Evolutionary conservation across 306 rosid genomes (phyloP), one percentile per base, ranked within the genome.

Genomic region (Cucurbita ficifolia): DNA sequence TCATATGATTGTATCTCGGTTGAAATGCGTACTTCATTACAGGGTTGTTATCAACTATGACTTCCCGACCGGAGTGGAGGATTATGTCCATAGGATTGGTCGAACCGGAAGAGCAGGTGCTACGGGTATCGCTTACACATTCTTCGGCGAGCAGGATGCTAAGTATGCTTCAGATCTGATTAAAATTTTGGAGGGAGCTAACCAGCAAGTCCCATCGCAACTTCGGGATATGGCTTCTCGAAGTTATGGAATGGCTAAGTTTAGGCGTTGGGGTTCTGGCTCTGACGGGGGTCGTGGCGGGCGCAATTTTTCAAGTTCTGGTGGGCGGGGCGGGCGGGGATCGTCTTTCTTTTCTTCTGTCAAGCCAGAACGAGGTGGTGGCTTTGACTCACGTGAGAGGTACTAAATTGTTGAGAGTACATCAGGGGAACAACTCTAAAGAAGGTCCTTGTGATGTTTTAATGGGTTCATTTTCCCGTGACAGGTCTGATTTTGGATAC

Each of bases 31-130:
- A 58, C 57, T 77, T 48, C 67, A 50, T 80, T 61, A 55, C 85
- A 95, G 99, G 88, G 97, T 91, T 76, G 99, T 91, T 78, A 79
- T 95, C 83, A 95, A 95, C 77, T 95, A 86, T 59, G 99, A 95
- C 83, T 95, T 95, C 80, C 99, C 99, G 49, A 86, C 91, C n/a
- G 99, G 99, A 63, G 99, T 95, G 63, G 99, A 95, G 87, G 99
- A 95, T 77, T 95, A 95, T 88, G 99, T 95, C 51, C 97, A 95
- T 77, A 95, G 99, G 87, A 95, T 95, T 82, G 99, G 99, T 77
- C 90, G 99, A 78, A 95, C 99, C 14, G 99, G 99, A 72, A 89
- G 99, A 80, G 99, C 99, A 54, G 99, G 99, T 58, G 99, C 99
- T 69, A 91, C 96, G 64, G 99, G 99, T 52, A 3, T 89, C 73